A percentile compares a stretch with the other conserved stretches of the same genome.
phyloP scores from a whole-genome alignment of 257 asterid species.

The Nicotiana otophora region DNA sequence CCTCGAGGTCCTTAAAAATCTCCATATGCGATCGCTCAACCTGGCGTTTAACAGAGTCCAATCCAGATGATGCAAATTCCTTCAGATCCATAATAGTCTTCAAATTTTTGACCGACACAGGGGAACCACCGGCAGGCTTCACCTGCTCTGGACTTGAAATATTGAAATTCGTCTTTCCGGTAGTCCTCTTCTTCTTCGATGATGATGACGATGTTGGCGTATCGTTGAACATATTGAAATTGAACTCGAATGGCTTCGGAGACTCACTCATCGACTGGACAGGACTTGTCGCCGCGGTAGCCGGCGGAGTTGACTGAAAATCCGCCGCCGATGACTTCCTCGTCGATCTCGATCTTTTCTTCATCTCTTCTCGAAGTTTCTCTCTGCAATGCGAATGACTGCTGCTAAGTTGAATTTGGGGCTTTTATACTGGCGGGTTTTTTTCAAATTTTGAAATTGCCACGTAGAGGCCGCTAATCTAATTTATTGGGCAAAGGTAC shows the following conservation, averaged over 20 bases:
- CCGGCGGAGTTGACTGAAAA: too few relatives aligned
- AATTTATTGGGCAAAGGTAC: too few relatives aligned
- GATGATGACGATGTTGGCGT: slow-evolving; percentile 16
- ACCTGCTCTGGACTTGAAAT: neutral
- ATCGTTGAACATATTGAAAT: slow-evolving; percentile 24
- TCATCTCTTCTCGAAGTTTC: slow-evolving; percentile 22
- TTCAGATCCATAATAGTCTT: slow-evolving; percentile 64
- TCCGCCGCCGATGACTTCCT: slow-evolving; percentile 40
- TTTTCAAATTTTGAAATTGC: neutral
- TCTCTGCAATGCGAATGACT: neutral
- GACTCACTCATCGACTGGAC: slow-evolving; percentile 40
- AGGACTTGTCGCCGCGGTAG: too few relatives aligned
- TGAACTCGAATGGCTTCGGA: slow-evolving; percentile 44
- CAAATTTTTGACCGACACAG: slow-evolving; percentile 31
- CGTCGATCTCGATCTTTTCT: slow-evolving; percentile 34
- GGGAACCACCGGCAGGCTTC: slow-evolving; percentile 31
- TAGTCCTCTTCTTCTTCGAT: neutral
- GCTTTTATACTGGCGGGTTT: neutral
- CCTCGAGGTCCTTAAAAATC: slow-evolving; percentile 67
- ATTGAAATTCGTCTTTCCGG: too few relatives aligned
- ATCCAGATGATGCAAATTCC: slow-evolving; percentile 42
- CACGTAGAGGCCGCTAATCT: neutral
- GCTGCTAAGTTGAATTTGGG: neutral
- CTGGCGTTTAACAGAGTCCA: neutral
- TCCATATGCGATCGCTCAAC: slow-evolving; percentile 48